phyloP scores from a whole-genome alignment of 2,329 filamentous ascomycete species.

The Calonectria henricotiae region DNA sequence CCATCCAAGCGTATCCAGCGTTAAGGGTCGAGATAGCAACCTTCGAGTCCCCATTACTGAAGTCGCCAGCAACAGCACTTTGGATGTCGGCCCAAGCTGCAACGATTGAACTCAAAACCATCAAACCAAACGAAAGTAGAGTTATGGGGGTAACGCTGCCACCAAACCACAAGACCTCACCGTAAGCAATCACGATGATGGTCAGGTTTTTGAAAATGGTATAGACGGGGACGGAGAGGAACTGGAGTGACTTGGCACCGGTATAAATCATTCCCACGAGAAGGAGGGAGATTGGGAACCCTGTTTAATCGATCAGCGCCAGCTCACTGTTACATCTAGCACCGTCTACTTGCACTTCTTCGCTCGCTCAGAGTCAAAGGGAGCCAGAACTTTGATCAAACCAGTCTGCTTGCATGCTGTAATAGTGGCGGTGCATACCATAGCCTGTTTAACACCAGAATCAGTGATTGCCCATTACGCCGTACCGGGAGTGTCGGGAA shows the following conservation, averaged over 20 bases:
- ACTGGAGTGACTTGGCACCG: slow-evolving; percentile 94
- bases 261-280: slow-evolving; percentile 99
- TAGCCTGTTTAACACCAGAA: slow-evolving; percentile 71
- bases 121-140: slow-evolving; percentile 94
- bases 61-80: slow-evolving; percentile 80
- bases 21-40: slow-evolving; percentile 91
- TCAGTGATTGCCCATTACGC: slow-evolving; percentile 6
- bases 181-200: slow-evolving; percentile 98
- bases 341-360: slow-evolving; percentile 82
- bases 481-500: not conserved
- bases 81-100: slow-evolving; percentile 98
- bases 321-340: not conserved
- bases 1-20: slow-evolving; percentile 97
- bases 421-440: slow-evolving; percentile 91
- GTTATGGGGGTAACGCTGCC: slow-evolving; percentile 90
- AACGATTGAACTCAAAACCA: slow-evolving; percentile 95
- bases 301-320: slow-evolving; percentile 63
- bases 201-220: slow-evolving; percentile 99
- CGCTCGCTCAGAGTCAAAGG: slow-evolving; percentile 90
- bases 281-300: slow-evolving; percentile 96
- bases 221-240: slow-evolving; percentile 97
- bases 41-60: slow-evolving; percentile 73
- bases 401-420: slow-evolving; percentile 85
- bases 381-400: slow-evolving; percentile 85
- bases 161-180: slow-evolving; percentile 98